A percentile compares a stretch with the other conserved stretches of the same genome.
These are phyloP conservation scores for Eleusine indica DNA, from an alignment of 176 grass and related monocot species.

Conservation along the genomic window DNA sequence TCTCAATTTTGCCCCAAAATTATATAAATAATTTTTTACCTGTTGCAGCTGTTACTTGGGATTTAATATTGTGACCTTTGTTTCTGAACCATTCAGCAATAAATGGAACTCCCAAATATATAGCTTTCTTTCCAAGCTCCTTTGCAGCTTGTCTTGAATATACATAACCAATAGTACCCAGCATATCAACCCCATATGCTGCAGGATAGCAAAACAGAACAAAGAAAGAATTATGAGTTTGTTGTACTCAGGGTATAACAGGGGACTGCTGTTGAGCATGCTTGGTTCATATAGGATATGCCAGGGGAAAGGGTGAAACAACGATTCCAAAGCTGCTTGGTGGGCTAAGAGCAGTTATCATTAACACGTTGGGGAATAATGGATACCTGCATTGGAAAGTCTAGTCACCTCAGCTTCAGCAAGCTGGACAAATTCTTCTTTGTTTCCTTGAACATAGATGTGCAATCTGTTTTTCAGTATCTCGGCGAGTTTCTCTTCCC, in stretches of 20 bases:
- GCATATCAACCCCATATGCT: slow-evolving; percentile 93
- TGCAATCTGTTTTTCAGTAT: slow-evolving; percentile 68
- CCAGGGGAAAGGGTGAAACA: slow-evolving; percentile 1
- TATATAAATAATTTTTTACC: slow-evolving; percentile 38
- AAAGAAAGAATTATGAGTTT: slow-evolving; percentile 7
- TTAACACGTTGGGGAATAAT: neutral
- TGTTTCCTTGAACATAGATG: slow-evolving; percentile 87
- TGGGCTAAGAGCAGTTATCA: slow-evolving; percentile 5
- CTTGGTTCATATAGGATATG: neutral
- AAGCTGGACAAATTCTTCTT: slow-evolving; percentile 64
- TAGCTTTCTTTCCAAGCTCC: slow-evolving; percentile 91
- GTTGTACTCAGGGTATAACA: neutral
- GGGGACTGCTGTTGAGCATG: neutral
- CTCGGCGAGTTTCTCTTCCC: slow-evolving; percentile 90
- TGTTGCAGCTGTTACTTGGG: slow-evolving; percentile 91
- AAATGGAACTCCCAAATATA: slow-evolving; percentile 85
- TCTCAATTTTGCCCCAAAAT: neutral
- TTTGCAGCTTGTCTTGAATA: slow-evolving; percentile 91
- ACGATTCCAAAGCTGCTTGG: slow-evolving; percentile 3
- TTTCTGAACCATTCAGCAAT: slow-evolving; percentile 97
- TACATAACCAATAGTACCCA: slow-evolving; percentile 92
- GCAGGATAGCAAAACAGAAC: slow-evolving; percentile 32
- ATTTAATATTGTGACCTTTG: slow-evolving; percentile 94
- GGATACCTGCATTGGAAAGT: slow-evolving; percentile 81
- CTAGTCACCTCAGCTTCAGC: slow-evolving; percentile 76